Evolutionary conservation across 2,329 filamentous ascomycete genomes (phyloP), one percentile per base, ranked within the genome.

Genomic region (Leptographium flavum): DNA sequence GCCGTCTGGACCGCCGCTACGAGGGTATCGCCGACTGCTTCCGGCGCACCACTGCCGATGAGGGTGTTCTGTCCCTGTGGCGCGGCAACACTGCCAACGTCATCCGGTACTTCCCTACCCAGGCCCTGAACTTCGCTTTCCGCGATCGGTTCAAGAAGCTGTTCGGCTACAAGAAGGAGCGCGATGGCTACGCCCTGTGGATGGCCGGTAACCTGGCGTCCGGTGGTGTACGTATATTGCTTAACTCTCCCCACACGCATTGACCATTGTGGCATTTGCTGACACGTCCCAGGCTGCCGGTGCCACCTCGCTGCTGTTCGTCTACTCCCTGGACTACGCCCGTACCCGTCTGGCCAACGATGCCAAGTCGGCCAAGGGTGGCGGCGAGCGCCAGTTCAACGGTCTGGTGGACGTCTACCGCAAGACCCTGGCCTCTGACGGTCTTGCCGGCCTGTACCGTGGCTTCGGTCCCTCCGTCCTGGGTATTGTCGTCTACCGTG

Each of bases 311-410:
- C 87, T 98, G 62, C 81, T 96, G 63, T 98, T 98, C 83, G 92
- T 98, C 80, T 98, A 98, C 87, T 98, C 92, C 55, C 87, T 98
- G 67, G 92, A 98, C 75, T 98, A 96, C 76, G 92, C 92, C 74
- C 92, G 92, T 95, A 98, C 92, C 64, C 92, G 92, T 94, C 87
- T 98, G 60, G 92, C 92, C 86, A 98, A 98, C 84, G 92, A 98
- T 70, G 87, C 87, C 75, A 98, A 98, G 87, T 87, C 81, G 69
- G 85, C 90, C 73, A 94, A 94, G 81, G 80, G 79, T 65, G 84
- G 85, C 74, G 92, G 92, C 81, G 88, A 88, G 57, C 92, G 92
- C 71, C 92, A 98, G 79, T 98, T 96, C 87, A 96, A 96, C 82
- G 92, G 92, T 72, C 83, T 98, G 62, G 70, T 98, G 58, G 92